Base-by-base conservation (phyloP, 2,329 filamentous ascomycete genomes). In the Fusarium staphyleae region DNA sequence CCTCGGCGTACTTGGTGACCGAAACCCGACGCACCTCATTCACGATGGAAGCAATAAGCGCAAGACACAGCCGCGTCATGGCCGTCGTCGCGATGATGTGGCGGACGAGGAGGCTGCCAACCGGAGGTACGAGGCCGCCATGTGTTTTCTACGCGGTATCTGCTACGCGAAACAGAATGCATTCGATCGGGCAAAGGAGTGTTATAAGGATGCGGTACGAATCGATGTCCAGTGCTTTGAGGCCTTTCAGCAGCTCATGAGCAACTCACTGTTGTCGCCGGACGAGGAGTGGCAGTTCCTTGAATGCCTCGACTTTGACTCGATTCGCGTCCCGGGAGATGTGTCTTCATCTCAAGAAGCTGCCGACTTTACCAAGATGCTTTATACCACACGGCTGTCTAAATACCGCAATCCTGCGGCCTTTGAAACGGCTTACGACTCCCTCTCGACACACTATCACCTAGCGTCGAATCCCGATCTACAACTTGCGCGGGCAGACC, bases 151-250 rank as follows among this genome's bases (percentile, higher is more conserved):
- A 45, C 83, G 95, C 18, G 95, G 95, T 5, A 83, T 96, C 42
- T 98, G 96, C 79, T 97, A 92, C 71, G 93, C 95, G 6, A 96
- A 96, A 75, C 91, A 96, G 72, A 99, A 98, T 73, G 90, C 93
- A 19, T 98, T 98, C 67, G 95, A 99, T 72, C 87, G 92, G 28
- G 95, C 95, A 45, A 97, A 97, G 73, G 93, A 98, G 68, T 98
- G 95, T 77, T 99, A 98, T 81, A 98, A 97, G 77, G 91, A 96
- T 67, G 95, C 95, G 2, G 92, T 98, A 37, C 87, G 90, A 57
- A 97, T 99, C 69, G 95, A 99, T 70, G 93, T 98, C 3, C 93
- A 96, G 73, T 99, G 95, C 75, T 98, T 96, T 70, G 95, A 99
- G 74, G 95, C 95, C 0, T 98, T 99, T 70, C 93, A 97, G 67